These are phyloP conservation scores for Pythium periplocum DNA, from an alignment of 352 stramenopile genomes.

Conservation along the genomic window DNA sequence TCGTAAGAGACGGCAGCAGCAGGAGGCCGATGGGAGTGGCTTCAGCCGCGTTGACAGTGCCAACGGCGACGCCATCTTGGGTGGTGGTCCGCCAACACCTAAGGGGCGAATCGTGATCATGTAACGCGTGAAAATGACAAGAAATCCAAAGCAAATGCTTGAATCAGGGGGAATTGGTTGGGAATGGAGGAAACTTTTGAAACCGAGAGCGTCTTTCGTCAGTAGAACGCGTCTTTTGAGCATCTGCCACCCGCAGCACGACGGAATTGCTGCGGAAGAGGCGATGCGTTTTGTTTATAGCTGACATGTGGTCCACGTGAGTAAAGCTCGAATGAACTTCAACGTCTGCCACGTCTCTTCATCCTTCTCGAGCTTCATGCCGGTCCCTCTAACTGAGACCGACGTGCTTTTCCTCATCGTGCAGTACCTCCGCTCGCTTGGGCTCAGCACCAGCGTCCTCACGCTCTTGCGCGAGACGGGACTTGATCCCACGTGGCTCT, in stretches of 20 bases:
- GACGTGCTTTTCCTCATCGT: conserved; percentile 53
- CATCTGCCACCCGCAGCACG: too few species aligned
- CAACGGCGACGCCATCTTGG: conserved; percentile 24
- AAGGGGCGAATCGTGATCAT: conserved; percentile 79
- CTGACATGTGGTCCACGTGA: too few species aligned
- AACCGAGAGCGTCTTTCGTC: too few species aligned
- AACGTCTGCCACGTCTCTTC: too few species aligned
- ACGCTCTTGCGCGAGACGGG: conserved; percentile 48
- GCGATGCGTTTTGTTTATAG: too few species aligned
- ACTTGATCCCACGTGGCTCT: conserved; percentile 54
- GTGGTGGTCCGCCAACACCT: conserved; percentile 41
- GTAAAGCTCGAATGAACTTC: too few species aligned
- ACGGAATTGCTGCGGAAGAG: too few species aligned
- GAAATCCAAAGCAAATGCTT: not conserved
- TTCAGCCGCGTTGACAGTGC: conserved; percentile 40
- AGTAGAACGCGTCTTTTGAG: too few species aligned
- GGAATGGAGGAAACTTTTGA: too few species aligned
- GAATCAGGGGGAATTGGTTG: too few species aligned
- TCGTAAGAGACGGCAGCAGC: conserved; percentile 58
- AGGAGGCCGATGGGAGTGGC: conserved; percentile 40
- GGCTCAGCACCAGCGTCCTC: conserved; percentile 32
- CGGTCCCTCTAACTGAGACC: conserved; percentile 4
- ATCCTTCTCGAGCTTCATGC: not conserved
- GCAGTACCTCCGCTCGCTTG: conserved; percentile 35
- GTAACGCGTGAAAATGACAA: conserved; percentile 23